Conservation (phyloP, 1,139 yeast species). For the Yamadazyma conglobata region DNA sequence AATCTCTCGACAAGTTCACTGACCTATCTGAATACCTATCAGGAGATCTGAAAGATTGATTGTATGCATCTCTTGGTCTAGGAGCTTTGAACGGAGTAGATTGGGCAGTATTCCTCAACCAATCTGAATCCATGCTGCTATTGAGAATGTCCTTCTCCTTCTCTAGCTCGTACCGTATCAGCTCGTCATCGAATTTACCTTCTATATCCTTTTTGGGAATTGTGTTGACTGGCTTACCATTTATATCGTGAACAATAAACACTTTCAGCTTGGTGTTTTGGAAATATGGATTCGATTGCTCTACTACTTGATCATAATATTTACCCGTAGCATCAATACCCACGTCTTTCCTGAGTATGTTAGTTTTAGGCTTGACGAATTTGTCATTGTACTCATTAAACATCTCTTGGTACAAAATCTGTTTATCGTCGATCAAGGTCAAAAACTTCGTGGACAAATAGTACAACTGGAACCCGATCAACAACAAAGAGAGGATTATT, state of each 20-base stretch:
- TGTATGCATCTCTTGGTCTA: constrained; percentile 4
- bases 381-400: constrained; percentile 63
- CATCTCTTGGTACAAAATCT: constrained; percentile 57
- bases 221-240: constrained; percentile 30
- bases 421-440: constrained; percentile 53
- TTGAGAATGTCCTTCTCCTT: constrained; percentile 12
- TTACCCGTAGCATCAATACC: constrained; percentile 55
- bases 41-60: constrained; percentile 8
- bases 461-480: constrained; percentile 39
- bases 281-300: constrained; percentile 17
- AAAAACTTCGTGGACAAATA: constrained; percentile 45
- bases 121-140: constrained; percentile 12
- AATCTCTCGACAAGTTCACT: constrained; percentile 1
- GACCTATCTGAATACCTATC: constrained; percentile 8
- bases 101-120: constrained; percentile 9
- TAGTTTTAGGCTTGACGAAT: constrained; percentile 59
- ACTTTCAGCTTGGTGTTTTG: constrained; percentile 35
- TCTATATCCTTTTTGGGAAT: constrained; percentile 9
- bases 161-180: constrained; percentile 14
- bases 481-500: constrained; percentile 31
- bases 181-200: constrained; percentile 14
- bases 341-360: constrained; percentile 56
- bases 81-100: constrained; percentile 12
- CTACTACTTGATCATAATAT: constrained; percentile 32
- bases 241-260: constrained; percentile 45